Percentiles rank a stretch among this genome's conserved stretches.
These are phyloP conservation scores for Penicillium coprophilum DNA, from an alignment of 495 filamentous ascomycete genomes.

Conservation along the genomic window DNA sequence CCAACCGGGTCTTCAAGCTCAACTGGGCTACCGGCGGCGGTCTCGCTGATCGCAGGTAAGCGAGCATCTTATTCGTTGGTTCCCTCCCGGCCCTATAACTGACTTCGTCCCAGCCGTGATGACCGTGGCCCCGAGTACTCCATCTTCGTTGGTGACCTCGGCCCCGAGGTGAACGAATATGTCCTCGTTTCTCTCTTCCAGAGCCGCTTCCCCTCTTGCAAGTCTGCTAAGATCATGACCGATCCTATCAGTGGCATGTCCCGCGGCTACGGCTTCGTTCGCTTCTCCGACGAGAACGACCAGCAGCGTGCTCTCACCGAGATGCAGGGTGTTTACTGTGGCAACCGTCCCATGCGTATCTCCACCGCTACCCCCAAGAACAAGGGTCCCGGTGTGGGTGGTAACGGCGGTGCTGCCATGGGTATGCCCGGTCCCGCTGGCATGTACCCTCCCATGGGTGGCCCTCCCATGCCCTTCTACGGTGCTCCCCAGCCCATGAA, in stretches of 20 bases:
- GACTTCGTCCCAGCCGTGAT: slow-evolving; percentile 60
- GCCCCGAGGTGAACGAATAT: slow-evolving; percentile 98
- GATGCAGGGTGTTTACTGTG: slow-evolving; percentile 99
- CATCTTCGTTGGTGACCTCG: slow-evolving; percentile 97
- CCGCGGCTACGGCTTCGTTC: slow-evolving; percentile 96
- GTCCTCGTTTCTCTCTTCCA: slow-evolving; percentile 97
- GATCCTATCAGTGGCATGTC: slow-evolving; percentile 98
- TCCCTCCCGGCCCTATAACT: not conserved
- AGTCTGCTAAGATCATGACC: slow-evolving; percentile 99
- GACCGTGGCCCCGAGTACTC: slow-evolving; percentile 94
- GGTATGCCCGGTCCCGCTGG: slow-evolving; percentile 49
- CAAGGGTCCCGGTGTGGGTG: slow-evolving; percentile 66
- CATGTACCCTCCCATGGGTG: slow-evolving; percentile 68
- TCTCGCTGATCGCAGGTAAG: slow-evolving; percentile 86
- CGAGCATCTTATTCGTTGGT: slow-evolving; percentile 7
- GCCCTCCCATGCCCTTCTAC: slow-evolving; percentile 78
- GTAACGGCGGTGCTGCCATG: slow-evolving; percentile 55
- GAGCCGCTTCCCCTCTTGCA: slow-evolving; percentile 92
- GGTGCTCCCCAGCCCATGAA: slow-evolving; percentile 95
- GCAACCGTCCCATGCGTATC: slow-evolving; percentile 98
- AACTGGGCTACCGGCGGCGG: slow-evolving; percentile 99
- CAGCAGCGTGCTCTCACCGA: slow-evolving; percentile 92
- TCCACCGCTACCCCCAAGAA: slow-evolving; percentile 98
- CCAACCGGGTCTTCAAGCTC: slow-evolving; percentile 92
- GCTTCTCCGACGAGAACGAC: slow-evolving; percentile 90